Evolutionary conservation across 306 rosid genomes (phyloP).

Genomic region (Medicago ruthenica): DNA sequence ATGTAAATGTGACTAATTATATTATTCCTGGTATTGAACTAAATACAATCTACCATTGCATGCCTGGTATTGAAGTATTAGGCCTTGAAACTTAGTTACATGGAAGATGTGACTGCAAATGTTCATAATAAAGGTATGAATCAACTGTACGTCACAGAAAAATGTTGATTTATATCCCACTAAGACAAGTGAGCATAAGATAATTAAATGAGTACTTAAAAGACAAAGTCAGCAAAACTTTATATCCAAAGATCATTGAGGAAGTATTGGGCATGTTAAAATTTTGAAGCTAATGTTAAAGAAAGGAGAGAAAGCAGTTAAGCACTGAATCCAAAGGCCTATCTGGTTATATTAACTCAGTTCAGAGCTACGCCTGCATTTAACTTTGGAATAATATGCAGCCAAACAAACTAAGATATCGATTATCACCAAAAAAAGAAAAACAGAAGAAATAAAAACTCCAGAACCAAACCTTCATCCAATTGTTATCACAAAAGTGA

Average conservation of each 20-base stretch:
- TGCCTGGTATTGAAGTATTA: constrained; percentile 38
- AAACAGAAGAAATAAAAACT: background rate
- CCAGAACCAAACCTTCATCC: constrained; percentile 77
- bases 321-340: constrained; percentile 28
- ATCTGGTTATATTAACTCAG: constrained; percentile 28
- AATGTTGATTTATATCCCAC: constrained; percentile 32
- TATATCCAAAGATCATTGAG: constrained; percentile 28
- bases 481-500: constrained; percentile 73
- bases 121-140: constrained; percentile 32
- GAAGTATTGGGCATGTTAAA: constrained; percentile 25
- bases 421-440: constrained; percentile 10
- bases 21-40: background rate
- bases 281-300: constrained; percentile 34
- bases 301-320: constrained; percentile 6
- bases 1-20: constrained; percentile 23
- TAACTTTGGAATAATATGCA: constrained; percentile 19
- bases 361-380: constrained; percentile 17
- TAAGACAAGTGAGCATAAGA: constrained; percentile 28
- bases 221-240: constrained; percentile 9
- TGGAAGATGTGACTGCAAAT: constrained; percentile 25
- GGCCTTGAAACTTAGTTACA: constrained; percentile 28
- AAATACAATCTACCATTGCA: constrained; percentile 28
- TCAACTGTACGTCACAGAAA: constrained; percentile 28
- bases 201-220: constrained; percentile 1
- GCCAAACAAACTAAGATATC: constrained; percentile 35